phyloP scores from a whole-genome alignment of 345 rosid species.

The Hibiscus syriacus region DNA sequence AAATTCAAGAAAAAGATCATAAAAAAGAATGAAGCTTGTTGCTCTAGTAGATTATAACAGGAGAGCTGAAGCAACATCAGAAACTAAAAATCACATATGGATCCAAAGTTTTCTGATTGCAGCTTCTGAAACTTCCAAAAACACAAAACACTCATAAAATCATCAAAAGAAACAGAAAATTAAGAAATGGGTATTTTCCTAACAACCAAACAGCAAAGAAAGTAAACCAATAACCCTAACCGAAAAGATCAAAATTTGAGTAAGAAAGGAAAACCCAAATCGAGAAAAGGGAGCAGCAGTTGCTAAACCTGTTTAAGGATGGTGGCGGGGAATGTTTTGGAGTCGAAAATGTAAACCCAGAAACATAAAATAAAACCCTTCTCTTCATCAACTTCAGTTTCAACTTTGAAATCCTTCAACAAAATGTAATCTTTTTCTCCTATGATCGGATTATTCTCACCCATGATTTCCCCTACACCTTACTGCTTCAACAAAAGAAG shows the following conservation, averaged over 20 bases:
- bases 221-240: too few relatives aligned
- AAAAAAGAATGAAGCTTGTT: not conserved
- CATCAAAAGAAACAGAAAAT: not conserved
- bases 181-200: not conserved
- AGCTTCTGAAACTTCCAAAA: too few relatives aligned
- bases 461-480: not conserved
- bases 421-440: constrained; percentile 25
- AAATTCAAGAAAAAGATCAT: not conserved
- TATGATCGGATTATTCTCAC: not conserved
- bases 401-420: constrained; percentile 27
- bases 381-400: constrained; percentile 30
- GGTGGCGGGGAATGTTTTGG: constrained; percentile 46
- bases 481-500: not conserved
- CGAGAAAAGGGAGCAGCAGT: not conserved
- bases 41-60: not conserved
- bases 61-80: not conserved
- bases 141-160: not conserved
- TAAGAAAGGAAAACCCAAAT: not conserved
- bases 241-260: not conserved
- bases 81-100: not conserved
- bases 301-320: constrained; percentile 47
- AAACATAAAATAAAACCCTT: constrained; percentile 45
- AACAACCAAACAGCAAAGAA: not conserved
- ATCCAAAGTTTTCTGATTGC: too few relatives aligned
- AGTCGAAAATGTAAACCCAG: constrained; percentile 59